phyloP scores from a whole-genome alignment of 2,329 filamentous ascomycete genomes.

The Chaetomiaceae sp. region DNA sequence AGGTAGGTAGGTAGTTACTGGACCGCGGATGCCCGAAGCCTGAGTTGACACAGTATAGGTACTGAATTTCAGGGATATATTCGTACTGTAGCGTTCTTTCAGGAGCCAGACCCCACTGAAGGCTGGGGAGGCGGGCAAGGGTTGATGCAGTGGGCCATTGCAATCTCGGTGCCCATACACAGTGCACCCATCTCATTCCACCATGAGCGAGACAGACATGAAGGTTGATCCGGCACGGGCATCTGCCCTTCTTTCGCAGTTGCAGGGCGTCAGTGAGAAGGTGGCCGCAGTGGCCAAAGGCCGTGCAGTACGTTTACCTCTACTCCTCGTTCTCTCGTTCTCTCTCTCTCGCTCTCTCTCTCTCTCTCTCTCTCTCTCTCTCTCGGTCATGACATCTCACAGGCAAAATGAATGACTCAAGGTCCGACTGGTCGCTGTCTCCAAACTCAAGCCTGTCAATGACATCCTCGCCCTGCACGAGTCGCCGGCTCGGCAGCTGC shows the following conservation, averaged over 20 bases:
- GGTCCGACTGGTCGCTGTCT: slow-evolving; percentile 89
- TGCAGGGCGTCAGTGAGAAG: slow-evolving; percentile 56
- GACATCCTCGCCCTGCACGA: slow-evolving; percentile 83
- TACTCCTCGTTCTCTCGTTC: neutral
- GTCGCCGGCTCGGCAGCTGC: slow-evolving; percentile 53
- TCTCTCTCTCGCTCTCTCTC: neutral
- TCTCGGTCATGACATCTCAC: slow-evolving; percentile 22
- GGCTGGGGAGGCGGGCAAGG: neutral
- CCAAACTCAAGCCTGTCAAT: slow-evolving; percentile 89
- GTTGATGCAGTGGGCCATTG: neutral
- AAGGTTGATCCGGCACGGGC: slow-evolving; percentile 59
- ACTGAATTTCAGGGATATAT: too few species aligned
- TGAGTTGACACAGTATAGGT: too few species aligned
- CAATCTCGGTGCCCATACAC: neutral
- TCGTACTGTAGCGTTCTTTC: too few species aligned
- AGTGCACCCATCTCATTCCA: neutral
- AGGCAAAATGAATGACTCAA: slow-evolving; percentile 30
- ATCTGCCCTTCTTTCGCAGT: slow-evolving; percentile 57
- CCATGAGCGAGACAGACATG: slow-evolving; percentile 52
- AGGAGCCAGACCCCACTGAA: too few species aligned
- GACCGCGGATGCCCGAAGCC: too few species aligned
- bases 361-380: too few species aligned
- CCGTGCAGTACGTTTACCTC: slow-evolving; percentile 45
- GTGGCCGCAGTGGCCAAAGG: slow-evolving; percentile 51
- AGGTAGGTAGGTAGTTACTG: too few species aligned